Base-by-base conservation (phyloP, 2,329 filamentous ascomycete species). In the Calonectria pseudoturangicola region DNA sequence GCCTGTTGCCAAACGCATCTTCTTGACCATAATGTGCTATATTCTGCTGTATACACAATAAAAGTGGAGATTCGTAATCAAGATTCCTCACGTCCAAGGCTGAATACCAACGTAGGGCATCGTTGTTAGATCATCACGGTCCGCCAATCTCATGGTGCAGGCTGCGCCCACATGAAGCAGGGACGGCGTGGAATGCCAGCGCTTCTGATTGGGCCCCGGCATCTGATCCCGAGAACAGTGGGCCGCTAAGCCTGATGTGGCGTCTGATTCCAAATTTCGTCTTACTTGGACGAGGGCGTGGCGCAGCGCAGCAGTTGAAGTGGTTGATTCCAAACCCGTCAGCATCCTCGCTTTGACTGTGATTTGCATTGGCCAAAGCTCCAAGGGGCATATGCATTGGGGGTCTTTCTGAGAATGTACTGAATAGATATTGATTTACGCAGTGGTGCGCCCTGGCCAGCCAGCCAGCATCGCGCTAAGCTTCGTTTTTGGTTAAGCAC, bases 11-110 rank as follows among this genome's bases (percentile, higher is more conserved):
- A 41, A 16, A 28, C 18, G 6, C n/a, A 48, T 48, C 18, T 25
- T 6, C n/a, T 25, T n/a, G 45, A 25, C 45, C 12, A 48, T 48
- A 36, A 9, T 36, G 6, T 36, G 50, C 28, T 33, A 41, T 15
- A 9, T 18, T 21, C 13, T 15, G 54, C 21, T 16, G 33, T 6
- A 16, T 58, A 58, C n/a, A 36, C 18, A 12, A 41, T 6, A 13
- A 36, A 58, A 41, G 15, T 27, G 8, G 54, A 16, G 54, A 60
- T 60, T 60, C 54, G 21, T 60, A 39, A 60, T 60, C 54, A 60
- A 60, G 54, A 60, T 60, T 60, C 54, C 45, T 48, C 54, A 60
- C 41, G n/a, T 10, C 16, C 54, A 60, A 41, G 54, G 54, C 54
- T 60, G 33, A 60, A 18, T 27, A 13, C 7, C 33, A 39, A 28